Evolutionary conservation across 2,329 filamentous ascomycete genomes (phyloP), one percentile per base, ranked within the genome.

Genomic region (Microdochium nivale): DNA sequence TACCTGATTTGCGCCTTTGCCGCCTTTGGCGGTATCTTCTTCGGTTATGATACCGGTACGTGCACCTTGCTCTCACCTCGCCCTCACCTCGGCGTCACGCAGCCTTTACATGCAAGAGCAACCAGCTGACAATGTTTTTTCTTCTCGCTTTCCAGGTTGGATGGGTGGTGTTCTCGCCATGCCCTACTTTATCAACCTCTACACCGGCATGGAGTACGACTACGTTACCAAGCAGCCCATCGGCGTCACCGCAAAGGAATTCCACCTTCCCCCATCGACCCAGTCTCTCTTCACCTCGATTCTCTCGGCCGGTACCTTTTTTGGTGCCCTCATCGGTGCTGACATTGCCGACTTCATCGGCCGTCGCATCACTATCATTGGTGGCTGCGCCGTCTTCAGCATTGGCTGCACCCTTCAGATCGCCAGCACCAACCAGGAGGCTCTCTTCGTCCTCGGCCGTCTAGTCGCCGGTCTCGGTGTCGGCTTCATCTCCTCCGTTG

Each of bases 11-110:
- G 83, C 67, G 83, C 81, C 57, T 87, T 87, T 57, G 84, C 84
- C 54, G 81, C 83, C 32, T 86, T 87, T 55, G 84, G 84, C 62
- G 84, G 81, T 67, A 86, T 88, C 70, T 86, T 89, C 73, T 87
- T 89, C 69, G 87, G 87, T 49, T 90, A 87, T 69, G 87, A 90
- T 62, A 87, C 85, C 43, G 87, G 86, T 59, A 57, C 25, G 24
- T 14, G 5, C 43, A 47, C 43, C 35, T 7, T 16, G 13, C 7
- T 7, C 14, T 16, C 19, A 40, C 19, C 35, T 7, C 4, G 40
- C 19, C 19, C 21, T 44, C 21, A 44, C 19, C 8, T 16, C 8
- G 35, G 7, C 35, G 5, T 47, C 44, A 47, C 21, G 19, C n/a
- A 27, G 19, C 44, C 37, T 8, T n/a, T 9, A 9, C 37, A 10